Percentiles rank a stretch among this genome's conserved stretches.
phyloP scores from a whole-genome alignment of 106 monocot genomes.

The Allium sativum region DNA sequence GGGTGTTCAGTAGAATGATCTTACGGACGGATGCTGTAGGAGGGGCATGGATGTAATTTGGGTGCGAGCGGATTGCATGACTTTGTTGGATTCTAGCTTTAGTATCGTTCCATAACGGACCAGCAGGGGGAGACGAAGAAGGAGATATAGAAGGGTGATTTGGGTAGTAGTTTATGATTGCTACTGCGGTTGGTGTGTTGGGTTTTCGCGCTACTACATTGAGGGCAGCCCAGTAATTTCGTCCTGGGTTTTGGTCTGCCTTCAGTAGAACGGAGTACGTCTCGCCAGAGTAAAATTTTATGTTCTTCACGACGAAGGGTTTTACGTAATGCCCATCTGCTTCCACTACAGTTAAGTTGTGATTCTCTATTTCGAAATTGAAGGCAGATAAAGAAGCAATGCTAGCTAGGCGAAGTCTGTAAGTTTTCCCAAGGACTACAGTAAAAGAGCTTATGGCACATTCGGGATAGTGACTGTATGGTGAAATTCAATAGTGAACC shows the following conservation, averaged over 20 bases:
- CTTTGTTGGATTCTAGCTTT: conserved; percentile 32
- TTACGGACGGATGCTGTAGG: conserved; percentile 35
- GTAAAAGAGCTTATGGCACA: conserved; percentile 43
- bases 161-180: conserved; percentile 66
- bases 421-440: conserved; percentile 53
- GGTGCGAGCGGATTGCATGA: conserved; percentile 24
- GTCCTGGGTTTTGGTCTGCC: conserved; percentile 53
- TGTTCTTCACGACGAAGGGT: conserved; percentile 55
- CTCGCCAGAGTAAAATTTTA: conserved; percentile 85
- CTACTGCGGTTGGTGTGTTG: conserved; percentile 37
- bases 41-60: conserved; percentile 22
- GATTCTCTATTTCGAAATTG: conserved; percentile 69
- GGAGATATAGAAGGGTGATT: conserved; percentile 23
- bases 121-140: conserved; percentile 24
- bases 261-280: conserved; percentile 71
- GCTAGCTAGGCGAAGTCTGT: conserved; percentile 51
- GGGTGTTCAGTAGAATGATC: conserved; percentile 73
- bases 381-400: conserved; percentile 64
- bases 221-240: conserved; percentile 67
- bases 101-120: conserved; percentile 68
- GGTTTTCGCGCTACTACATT: conserved; percentile 61
- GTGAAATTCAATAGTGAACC: conserved; percentile 16
- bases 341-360: conserved; percentile 73
- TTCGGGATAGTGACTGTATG: conserved; percentile 24
- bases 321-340: conserved; percentile 69